Percentiles rank a stretch among this genome's conserved stretches.
These are phyloP conservation scores for Penicillium sumatraense DNA, from an alignment of 2,329 filamentous ascomycete species.

Conservation along the genomic window DNA sequence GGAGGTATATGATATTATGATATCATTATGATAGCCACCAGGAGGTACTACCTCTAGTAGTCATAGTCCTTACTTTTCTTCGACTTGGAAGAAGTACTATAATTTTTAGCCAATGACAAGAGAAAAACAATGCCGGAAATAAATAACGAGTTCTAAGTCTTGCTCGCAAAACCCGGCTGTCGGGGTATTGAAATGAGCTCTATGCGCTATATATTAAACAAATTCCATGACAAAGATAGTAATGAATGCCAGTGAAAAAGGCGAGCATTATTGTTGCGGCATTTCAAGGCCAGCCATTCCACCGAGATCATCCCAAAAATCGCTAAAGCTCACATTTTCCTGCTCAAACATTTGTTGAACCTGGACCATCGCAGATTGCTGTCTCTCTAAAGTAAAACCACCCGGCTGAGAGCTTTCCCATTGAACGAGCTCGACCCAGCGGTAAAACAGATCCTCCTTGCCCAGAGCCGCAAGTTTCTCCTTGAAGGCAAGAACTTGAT, in stretches of 20 bases:
- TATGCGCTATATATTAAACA: not conserved
- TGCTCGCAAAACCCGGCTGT: not conserved
- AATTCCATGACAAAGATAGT: not conserved
- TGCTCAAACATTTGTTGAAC: conserved; percentile 75
- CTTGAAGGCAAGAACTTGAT: conserved; percentile 80
- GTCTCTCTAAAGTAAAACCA: conserved; percentile 75
- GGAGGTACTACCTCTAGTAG: too few species aligned
- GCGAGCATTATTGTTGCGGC: conserved; percentile 5
- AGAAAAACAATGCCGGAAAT: not conserved
- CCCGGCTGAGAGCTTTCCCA: conserved; percentile 80
- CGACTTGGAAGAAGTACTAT: too few species aligned
- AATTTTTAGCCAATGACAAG: too few species aligned
- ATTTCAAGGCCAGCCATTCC: conserved; percentile 58
- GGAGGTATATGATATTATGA: too few species aligned
- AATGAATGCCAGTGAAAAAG: not conserved
- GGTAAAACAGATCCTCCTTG: conserved; percentile 88
- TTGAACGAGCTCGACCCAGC: conserved; percentile 91
- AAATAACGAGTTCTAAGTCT: not conserved
- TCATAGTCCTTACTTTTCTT: too few species aligned
- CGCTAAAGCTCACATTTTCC: conserved; percentile 80
- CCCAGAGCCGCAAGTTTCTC: conserved; percentile 74
- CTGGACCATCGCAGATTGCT: conserved; percentile 72
- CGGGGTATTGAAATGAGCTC: not conserved
- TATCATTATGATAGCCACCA: too few species aligned
- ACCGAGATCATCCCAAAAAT: conserved; percentile 73